phyloP scores from a whole-genome alignment of 495 filamentous ascomycete species.

The Penicillium paxilli region DNA sequence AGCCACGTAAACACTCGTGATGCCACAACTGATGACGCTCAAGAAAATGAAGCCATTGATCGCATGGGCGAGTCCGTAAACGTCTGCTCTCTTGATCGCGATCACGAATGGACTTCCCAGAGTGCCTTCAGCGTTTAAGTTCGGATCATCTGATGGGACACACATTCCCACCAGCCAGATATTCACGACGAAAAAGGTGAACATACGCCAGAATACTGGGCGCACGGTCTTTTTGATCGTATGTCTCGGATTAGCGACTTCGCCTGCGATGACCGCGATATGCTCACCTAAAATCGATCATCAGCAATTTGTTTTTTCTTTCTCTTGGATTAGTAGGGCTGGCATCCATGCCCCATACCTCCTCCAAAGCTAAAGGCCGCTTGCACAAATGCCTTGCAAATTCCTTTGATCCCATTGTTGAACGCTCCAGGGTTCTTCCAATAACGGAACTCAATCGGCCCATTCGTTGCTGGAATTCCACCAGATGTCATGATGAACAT shows the following conservation, averaged over 20 bases:
- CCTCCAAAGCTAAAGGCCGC: slow-evolving; percentile 32
- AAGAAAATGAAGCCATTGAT: slow-evolving; percentile 34
- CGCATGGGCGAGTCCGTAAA: slow-evolving; percentile 23
- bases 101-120: slow-evolving; percentile 31
- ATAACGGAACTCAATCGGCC: slow-evolving; percentile 27
- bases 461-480: slow-evolving; percentile 26
- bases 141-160: slow-evolving; percentile 21
- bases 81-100: slow-evolving; percentile 26
- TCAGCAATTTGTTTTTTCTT: not conserved
- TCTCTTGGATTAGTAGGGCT: too few relatives aligned
- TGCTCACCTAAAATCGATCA: slow-evolving; percentile 18
- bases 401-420: slow-evolving; percentile 34
- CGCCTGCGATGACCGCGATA: slow-evolving; percentile 31
- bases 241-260: slow-evolving; percentile 21
- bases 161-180: slow-evolving; percentile 35
- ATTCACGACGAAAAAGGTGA: slow-evolving; percentile 32
- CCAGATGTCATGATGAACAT: slow-evolving; percentile 36
- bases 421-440: slow-evolving; percentile 31
- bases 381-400: slow-evolving; percentile 30
- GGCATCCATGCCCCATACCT: too few relatives aligned
- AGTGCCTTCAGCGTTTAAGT: slow-evolving; percentile 25
- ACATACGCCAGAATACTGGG: slow-evolving; percentile 35
- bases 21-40: slow-evolving; percentile 28
- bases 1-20: slow-evolving; percentile 30
- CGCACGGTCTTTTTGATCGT: slow-evolving; percentile 29